Conservation (phyloP, 768 basidiomycete species). For the Tulasnella sp. region DNA sequence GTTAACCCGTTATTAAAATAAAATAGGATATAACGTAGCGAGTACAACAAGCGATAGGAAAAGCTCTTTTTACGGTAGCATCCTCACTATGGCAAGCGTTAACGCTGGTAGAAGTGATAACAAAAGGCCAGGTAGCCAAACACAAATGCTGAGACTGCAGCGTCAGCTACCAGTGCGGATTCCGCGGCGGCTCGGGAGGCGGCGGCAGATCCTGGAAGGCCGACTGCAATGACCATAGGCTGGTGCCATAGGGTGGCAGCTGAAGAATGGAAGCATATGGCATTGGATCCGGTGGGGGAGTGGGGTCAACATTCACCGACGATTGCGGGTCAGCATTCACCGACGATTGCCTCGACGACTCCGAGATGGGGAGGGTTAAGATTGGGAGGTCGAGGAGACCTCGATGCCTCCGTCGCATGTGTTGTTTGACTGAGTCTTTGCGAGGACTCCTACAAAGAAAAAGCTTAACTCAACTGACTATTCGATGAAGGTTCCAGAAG, state of each 20-base stretch:
- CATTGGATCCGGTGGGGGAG: background rate
- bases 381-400: background rate
- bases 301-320: background rate
- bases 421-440: background rate
- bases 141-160: background rate
- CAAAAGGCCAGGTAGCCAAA: background rate
- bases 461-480: background rate
- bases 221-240: background rate
- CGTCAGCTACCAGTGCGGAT: background rate
- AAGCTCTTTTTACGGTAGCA: background rate
- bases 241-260: background rate
- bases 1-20: background rate
- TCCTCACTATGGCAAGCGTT: background rate
- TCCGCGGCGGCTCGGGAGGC: background rate
- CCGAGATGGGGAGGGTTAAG: background rate
- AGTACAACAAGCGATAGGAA: background rate
- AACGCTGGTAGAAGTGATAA: background rate
- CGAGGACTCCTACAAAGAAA: background rate
- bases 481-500: background rate
- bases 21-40: background rate
- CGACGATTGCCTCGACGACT: background rate
- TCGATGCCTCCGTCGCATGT: background rate
- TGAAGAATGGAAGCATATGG: background rate
- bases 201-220: background rate
- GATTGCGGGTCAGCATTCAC: background rate